These are phyloP conservation scores for Nakazawaea ernobii DNA, from an alignment of 805 yeast species.

Conservation along the genomic window DNA sequence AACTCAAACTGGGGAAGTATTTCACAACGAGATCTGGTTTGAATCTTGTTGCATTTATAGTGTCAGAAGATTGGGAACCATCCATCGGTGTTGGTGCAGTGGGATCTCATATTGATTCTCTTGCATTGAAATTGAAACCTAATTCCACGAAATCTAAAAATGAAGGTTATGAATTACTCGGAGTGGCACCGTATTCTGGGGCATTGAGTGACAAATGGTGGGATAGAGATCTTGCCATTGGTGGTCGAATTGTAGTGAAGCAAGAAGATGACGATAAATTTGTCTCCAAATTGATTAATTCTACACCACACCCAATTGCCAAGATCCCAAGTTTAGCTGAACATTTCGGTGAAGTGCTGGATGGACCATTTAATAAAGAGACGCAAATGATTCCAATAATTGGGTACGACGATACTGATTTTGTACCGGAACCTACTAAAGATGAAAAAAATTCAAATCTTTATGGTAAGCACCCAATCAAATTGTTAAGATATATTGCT, in stretches of 20 bases:
- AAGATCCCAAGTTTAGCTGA: slow-evolving; percentile 82
- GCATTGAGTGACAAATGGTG: slow-evolving; percentile 62
- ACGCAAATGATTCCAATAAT: slow-evolving; percentile 77
- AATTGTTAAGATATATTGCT: slow-evolving; percentile 64
- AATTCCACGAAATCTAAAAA: slow-evolving; percentile 50
- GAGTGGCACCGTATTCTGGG: slow-evolving; percentile 83
- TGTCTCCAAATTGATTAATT: slow-evolving; percentile 41
- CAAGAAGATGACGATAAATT: slow-evolving; percentile 20
- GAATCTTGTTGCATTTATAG: slow-evolving; percentile 58
- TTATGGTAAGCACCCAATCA: slow-evolving; percentile 61
- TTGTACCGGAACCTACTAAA: slow-evolving; percentile 42
- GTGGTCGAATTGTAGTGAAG: slow-evolving; percentile 54
- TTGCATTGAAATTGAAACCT: slow-evolving; percentile 69
- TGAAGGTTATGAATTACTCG: slow-evolving; percentile 76
- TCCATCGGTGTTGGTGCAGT: slow-evolving; percentile 61
- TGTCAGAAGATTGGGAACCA: slow-evolving; percentile 63
- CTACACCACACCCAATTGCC: slow-evolving; percentile 67
- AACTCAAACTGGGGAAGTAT: slow-evolving; percentile 45
- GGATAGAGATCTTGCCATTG: slow-evolving; percentile 83
- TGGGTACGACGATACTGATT: slow-evolving; percentile 42
- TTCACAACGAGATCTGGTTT: slow-evolving; percentile 68
- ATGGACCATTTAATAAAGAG: slow-evolving; percentile 71
- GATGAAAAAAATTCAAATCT: slow-evolving; percentile 59
- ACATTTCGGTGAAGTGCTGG: slow-evolving; percentile 70
- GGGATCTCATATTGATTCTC: slow-evolving; percentile 71